Conservation (phyloP, 2,329 filamentous ascomycete genomes). For the Ophiostoma piceae region DNA sequence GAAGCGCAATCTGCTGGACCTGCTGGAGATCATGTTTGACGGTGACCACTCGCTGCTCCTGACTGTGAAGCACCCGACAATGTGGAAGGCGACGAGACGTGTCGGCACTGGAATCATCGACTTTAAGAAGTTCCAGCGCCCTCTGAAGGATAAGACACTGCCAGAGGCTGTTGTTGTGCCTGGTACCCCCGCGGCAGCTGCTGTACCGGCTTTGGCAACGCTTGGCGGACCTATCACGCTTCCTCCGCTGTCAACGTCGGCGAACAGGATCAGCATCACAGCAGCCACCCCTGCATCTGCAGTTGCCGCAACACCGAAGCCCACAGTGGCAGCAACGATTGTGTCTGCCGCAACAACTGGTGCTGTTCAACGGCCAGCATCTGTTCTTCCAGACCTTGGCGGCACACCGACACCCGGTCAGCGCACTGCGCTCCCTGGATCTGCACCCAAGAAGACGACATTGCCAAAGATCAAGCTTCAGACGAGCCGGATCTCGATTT, state of each 20-base stretch:
- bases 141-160: slow-evolving; percentile 19
- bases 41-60: slow-evolving; percentile 44
- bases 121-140: slow-evolving; percentile 27
- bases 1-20: slow-evolving; percentile 46
- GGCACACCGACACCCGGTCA: slow-evolving; percentile 9
- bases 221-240: not conserved
- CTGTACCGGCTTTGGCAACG: not conserved
- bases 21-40: slow-evolving; percentile 48
- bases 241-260: slow-evolving; percentile 12
- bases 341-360: not conserved
- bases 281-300: not conserved
- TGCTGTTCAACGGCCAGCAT: not conserved
- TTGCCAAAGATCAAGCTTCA: slow-evolving; percentile 28
- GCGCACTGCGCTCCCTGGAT: slow-evolving; percentile 23
- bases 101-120: slow-evolving; percentile 21
- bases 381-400: not conserved
- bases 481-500: slow-evolving; percentile 21
- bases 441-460: slow-evolving; percentile 21
- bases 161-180: not conserved
- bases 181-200: not conserved
- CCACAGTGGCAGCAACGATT: not conserved
- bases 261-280: not conserved
- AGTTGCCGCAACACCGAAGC: not conserved
- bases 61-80: slow-evolving; percentile 44
- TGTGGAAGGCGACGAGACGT: slow-evolving; percentile 38